Evolutionary conservation across 768 basidiomycete species (phyloP).

Genomic region (Tylopilus rubrobrunneus): DNA sequence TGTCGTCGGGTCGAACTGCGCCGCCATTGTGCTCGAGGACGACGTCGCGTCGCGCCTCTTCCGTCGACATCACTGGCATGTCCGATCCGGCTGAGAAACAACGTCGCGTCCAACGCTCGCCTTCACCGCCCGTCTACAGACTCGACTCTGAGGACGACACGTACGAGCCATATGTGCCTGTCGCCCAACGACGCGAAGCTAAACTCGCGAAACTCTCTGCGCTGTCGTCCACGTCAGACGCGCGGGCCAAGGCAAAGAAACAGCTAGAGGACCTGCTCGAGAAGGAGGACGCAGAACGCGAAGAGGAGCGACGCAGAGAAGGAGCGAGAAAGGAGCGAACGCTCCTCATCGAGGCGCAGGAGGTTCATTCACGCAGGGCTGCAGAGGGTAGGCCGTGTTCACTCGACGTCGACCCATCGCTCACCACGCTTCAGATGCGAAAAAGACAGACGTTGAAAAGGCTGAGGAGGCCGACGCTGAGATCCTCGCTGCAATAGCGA

Average conservation of each 20-base stretch:
- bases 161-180: conserved; percentile 85
- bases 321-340: conserved; percentile 81
- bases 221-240: conserved; percentile 49
- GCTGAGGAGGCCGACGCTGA: conserved; percentile 86
- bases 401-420: not conserved
- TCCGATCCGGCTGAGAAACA: conserved; percentile 41
- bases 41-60: not conserved
- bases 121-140: conserved; percentile 54
- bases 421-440: conserved; percentile 54
- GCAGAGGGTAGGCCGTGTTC: conserved; percentile 56
- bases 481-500: conserved; percentile 88
- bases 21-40: conserved; percentile 16
- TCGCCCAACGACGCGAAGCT: conserved; percentile 78
- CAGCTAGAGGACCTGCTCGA: conserved; percentile 57
- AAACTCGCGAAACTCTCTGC: conserved; percentile 74
- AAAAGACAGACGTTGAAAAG: conserved; percentile 84
- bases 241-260: conserved; percentile 43
- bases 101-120: conserved; percentile 51
- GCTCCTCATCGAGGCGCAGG: conserved; percentile 88
- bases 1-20: conserved; percentile 51
- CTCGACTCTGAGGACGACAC: conserved; percentile 58
- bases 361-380: conserved; percentile 83
- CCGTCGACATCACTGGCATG: too few species aligned
- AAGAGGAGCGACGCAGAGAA: conserved; percentile 74
- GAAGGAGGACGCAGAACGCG: conserved; percentile 69